phyloP scores from a whole-genome alignment of 2,329 filamentous ascomycete genomes.

The Xylaria sp. region DNA sequence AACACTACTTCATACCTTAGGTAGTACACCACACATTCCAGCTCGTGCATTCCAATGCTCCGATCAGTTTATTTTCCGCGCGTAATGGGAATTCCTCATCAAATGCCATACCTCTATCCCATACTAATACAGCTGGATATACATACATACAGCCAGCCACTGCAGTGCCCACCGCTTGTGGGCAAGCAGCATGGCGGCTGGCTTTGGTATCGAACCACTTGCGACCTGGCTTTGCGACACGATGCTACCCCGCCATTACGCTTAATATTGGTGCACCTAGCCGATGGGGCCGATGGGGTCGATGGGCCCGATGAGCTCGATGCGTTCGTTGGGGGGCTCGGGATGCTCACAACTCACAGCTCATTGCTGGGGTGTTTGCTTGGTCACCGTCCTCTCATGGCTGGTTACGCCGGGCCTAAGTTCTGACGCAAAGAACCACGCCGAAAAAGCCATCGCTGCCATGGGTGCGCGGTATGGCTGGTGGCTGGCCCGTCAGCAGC shows the following conservation, averaged over 20 bases:
- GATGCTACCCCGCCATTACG: conserved; percentile 18
- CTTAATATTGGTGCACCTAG: conserved; percentile 1
- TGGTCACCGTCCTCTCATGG: conserved; percentile 28
- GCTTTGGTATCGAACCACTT: not conserved
- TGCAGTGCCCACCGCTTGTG: not conserved
- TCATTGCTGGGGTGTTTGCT: conserved; percentile 39
- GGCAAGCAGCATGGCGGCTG: not conserved
- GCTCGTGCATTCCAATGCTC: not conserved
- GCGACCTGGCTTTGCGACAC: conserved; percentile 18
- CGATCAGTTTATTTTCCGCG: too few species aligned
- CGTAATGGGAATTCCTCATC: too few species aligned
- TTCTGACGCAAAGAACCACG: conserved; percentile 42
- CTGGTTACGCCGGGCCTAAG: conserved; percentile 38
- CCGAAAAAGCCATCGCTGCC: conserved; percentile 8
- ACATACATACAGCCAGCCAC: too few species aligned
- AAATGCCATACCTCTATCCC: too few species aligned
- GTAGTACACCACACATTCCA: not conserved
- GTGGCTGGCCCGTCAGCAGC: conserved; percentile 26
- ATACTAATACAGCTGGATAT: too few species aligned
- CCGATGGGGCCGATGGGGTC: conserved; percentile 23
- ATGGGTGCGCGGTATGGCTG: conserved; percentile 17
- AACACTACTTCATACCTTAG: not conserved
- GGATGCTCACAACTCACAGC: conserved; percentile 10
- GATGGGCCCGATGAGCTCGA: conserved; percentile 14
- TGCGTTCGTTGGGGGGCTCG: conserved; percentile 20